Percentiles rank a stretch among this genome's conserved stretches.
Conservation (phyloP, 73 alveolate species). For the Paramecium bursaria region DNA sequence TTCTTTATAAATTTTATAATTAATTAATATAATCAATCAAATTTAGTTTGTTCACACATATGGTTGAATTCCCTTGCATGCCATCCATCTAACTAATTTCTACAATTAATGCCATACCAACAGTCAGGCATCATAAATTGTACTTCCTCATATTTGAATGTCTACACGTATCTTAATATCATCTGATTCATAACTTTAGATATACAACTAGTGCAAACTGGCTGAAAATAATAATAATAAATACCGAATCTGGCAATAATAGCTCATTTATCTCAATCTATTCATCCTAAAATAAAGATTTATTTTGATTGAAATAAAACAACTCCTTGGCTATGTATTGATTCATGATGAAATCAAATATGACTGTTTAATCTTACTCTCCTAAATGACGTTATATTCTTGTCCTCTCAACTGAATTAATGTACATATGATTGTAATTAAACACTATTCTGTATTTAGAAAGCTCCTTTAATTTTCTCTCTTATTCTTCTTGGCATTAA, state of each 20-base stretch:
- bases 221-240: neutral
- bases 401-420: neutral
- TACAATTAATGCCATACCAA: conserved; percentile 18
- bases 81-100: neutral
- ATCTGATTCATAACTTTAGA: neutral
- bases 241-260: conserved; percentile 35
- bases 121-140: neutral
- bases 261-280: neutral
- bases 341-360: conserved; percentile 21
- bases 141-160: neutral
- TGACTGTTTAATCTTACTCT: neutral
- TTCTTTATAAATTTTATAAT: too few relatives aligned
- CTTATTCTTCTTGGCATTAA: neutral
- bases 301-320: conserved; percentile 28
- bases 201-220: neutral
- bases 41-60: conserved; percentile 32
- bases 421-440: too few relatives aligned
- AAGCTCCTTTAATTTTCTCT: conserved; percentile 3
- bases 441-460: too few relatives aligned
- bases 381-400: neutral
- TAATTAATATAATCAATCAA: neutral
- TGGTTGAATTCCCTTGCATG: conserved; percentile 10
- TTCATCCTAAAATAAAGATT: neutral
- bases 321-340: neutral
- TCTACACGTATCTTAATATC: neutral